A percentile compares a stretch with the other conserved stretches of the same genome.
phyloP scores from a whole-genome alignment of 2,329 filamentous ascomycete genomes.

The Neopestalotiopsis sp. region DNA sequence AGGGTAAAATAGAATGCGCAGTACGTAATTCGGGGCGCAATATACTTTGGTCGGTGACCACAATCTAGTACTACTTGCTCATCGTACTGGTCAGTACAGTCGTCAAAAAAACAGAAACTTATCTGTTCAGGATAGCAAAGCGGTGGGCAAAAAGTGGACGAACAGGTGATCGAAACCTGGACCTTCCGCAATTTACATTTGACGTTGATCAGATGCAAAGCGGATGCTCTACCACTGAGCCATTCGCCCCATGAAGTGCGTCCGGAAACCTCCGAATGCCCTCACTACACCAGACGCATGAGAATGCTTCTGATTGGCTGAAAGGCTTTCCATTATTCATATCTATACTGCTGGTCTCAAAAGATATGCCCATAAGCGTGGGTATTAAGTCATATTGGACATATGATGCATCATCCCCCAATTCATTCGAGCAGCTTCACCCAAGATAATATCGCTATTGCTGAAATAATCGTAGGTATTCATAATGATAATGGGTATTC shows the following conservation, averaged over 20 bases:
- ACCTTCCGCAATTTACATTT: not conserved
- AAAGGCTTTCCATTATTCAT: not conserved
- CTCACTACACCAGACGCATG: no score
- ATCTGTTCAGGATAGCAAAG: not conserved
- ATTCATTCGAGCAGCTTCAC: no score
- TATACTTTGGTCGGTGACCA: not conserved
- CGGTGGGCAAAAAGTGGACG: not conserved
- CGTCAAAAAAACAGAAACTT: not conserved
- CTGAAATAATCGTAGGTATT: no score
- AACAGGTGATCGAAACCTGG: conserved; percentile 7
- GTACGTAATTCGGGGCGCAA: not conserved
- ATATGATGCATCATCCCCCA: no score
- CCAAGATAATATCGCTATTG: no score
- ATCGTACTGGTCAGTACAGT: no score
- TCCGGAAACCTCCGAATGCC: no score
- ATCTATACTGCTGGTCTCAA: fast-evolving
- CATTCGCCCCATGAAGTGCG: not conserved
- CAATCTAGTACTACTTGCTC: no score
- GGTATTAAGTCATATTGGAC: no score
- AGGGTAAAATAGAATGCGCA: not conserved
- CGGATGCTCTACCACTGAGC: conserved; percentile 5
- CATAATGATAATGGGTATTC: no score
- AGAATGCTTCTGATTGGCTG: conserved; percentile 4
- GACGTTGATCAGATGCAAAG: not conserved
- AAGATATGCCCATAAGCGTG: no score